Conservation (phyloP, 345 rosid genomes). For the Turritis glabra region DNA sequence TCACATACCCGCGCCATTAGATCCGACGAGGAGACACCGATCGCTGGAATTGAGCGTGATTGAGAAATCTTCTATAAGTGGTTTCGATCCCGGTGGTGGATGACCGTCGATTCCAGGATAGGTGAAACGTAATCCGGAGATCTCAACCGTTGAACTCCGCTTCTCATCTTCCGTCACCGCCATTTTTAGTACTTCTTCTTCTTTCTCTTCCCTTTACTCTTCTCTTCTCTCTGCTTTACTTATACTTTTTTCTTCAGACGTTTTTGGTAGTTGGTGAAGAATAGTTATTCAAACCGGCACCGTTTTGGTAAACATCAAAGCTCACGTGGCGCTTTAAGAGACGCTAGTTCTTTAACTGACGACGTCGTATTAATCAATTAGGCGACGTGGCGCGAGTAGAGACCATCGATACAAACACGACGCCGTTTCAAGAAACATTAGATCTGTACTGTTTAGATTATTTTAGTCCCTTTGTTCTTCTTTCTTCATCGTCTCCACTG, state of each 20-base stretch:
- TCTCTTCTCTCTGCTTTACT: neutral
- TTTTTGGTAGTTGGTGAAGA: constrained; percentile 27
- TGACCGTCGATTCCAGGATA: constrained; percentile 96
- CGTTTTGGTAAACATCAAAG: constrained; percentile 7
- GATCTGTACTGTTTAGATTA: constrained; percentile 4
- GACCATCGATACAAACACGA: neutral
- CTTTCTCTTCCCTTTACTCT: neutral
- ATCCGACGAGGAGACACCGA: constrained; percentile 95
- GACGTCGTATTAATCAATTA: neutral
- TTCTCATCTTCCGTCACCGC: constrained; percentile 37
- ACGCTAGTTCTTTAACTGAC: constrained; percentile 6
- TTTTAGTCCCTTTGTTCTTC: neutral
- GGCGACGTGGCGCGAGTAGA: constrained; percentile 28
- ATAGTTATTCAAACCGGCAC: constrained; percentile 14
- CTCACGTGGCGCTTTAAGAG: constrained; percentile 35
- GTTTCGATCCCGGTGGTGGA: constrained; percentile 82
- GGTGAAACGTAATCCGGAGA: constrained; percentile 81
- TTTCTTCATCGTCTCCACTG: constrained; percentile 21
- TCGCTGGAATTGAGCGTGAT: constrained; percentile 63
- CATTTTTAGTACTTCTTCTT: constrained; percentile 35
- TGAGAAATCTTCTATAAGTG: constrained; percentile 70
- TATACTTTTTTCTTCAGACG: constrained; percentile 32
- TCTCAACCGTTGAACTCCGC: constrained; percentile 54
- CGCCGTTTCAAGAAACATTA: neutral
- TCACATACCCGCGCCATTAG: constrained; percentile 88